Percentiles rank a stretch among this genome's conserved stretches.
Conservation (phyloP, 805 yeast species). For the Candida suzukii region DNA sequence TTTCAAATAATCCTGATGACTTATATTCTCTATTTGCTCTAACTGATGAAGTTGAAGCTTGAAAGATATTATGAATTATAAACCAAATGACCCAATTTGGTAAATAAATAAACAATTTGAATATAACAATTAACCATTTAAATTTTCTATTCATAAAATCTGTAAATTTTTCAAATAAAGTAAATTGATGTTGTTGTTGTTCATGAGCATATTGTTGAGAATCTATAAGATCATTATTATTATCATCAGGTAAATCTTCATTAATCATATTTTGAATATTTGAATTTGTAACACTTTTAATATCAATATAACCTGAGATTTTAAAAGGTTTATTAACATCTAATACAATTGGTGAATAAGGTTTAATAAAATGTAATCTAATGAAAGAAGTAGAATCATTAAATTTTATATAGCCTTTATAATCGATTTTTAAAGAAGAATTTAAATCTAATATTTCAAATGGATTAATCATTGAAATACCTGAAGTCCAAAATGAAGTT, state of each 20-base stretch:
- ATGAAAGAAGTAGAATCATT: constrained; percentile 21
- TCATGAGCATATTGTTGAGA: background rate
- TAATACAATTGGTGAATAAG: constrained; percentile 52
- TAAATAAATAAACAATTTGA: constrained; percentile 41
- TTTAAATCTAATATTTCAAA: constrained; percentile 33
- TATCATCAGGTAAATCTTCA: constrained; percentile 14
- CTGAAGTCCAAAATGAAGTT: constrained; percentile 79
- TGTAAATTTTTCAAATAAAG: constrained; percentile 5
- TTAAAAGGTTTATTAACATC: constrained; percentile 38
- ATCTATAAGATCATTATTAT: too few relatives aligned
- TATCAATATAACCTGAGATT: constrained; percentile 11
- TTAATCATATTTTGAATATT: constrained; percentile 9
- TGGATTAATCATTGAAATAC: constrained; percentile 58
- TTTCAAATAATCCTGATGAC: background rate
- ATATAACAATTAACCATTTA: constrained; percentile 41
- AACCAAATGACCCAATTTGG: constrained; percentile 64
- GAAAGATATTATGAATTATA: constrained; percentile 32
- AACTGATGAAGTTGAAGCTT: constrained; percentile 25
- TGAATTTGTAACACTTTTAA: background rate
- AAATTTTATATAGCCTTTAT: constrained; percentile 35
- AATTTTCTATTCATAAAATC: constrained; percentile 31
- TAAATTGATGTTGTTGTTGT: constrained; percentile 8
- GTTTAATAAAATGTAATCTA: constrained; percentile 36
- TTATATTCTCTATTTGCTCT: constrained; percentile 24
- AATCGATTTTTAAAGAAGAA: constrained; percentile 28